A percentile compares a stretch with the other conserved stretches of the same genome.
These are phyloP conservation scores for Boehmeria nivea DNA, from an alignment of 306 rosid species.

Conservation along the genomic window DNA sequence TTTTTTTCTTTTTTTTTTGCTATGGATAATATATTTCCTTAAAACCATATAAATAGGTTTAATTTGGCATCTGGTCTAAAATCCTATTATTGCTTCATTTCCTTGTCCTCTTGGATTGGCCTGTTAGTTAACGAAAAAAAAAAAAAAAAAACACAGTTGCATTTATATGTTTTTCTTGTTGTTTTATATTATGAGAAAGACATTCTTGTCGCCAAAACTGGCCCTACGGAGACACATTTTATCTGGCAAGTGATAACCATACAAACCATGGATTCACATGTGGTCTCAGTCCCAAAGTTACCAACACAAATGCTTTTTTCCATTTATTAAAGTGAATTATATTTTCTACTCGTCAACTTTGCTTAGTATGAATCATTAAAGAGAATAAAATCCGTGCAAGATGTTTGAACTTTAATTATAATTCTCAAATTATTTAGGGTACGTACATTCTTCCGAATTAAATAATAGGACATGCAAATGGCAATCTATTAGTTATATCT, in stretches of 20 bases:
- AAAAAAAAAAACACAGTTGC: background rate
- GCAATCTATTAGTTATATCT: background rate
- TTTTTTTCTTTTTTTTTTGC: too few relatives aligned
- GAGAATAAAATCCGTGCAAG: too few relatives aligned
- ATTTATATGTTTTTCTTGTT: background rate
- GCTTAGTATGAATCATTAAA: too few relatives aligned
- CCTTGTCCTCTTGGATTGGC: background rate
- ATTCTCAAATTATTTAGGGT: background rate
- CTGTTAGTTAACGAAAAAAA: too few relatives aligned
- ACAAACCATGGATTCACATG: background rate
- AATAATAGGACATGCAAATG: slow-evolving; percentile 3
- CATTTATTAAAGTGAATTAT: too few relatives aligned
- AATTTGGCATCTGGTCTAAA: background rate
- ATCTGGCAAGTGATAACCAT: background rate
- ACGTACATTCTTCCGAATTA: background rate
- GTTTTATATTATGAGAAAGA: background rate
- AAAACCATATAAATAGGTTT: too few relatives aligned
- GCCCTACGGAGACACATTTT: background rate
- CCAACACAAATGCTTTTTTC: background rate
- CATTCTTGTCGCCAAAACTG: background rate
- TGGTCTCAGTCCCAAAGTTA: background rate
- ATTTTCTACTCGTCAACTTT: too few relatives aligned
- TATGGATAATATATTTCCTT: background rate
- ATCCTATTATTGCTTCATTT: background rate
- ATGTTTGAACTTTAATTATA: too few relatives aligned